phyloP scores from a whole-genome alignment of 805 yeast genomes.

The Suhomyces xylopsoci region DNA sequence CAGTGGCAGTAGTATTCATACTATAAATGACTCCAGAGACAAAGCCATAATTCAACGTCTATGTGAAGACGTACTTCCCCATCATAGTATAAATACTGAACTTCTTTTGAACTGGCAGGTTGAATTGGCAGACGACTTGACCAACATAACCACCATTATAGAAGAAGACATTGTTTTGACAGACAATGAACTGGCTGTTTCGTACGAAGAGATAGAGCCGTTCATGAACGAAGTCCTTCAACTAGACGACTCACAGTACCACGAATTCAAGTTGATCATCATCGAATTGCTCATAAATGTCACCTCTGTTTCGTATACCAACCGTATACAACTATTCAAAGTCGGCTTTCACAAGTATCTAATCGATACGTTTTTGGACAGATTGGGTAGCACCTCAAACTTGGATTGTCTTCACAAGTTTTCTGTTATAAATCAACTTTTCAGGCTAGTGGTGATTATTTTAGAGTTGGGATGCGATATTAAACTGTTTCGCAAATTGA shows the following conservation, averaged over 20 bases:
- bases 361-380: conserved; percentile 17
- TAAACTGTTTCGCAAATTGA: conserved; percentile 15
- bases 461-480: conserved; percentile 36
- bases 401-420: conserved; percentile 7
- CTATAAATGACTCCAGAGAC: not conserved
- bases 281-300: conserved; percentile 23
- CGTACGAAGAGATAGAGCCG: conserved; percentile 2
- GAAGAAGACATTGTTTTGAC: conserved; percentile 23
- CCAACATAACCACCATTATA: conserved; percentile 19
- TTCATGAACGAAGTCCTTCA: conserved; percentile 13
- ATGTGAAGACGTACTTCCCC: conserved; percentile 22
- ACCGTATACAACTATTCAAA: conserved; percentile 21
- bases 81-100: conserved; percentile 23
- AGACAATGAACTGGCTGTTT: not conserved
- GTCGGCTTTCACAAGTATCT: conserved; percentile 17
- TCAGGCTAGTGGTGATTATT: conserved; percentile 23
- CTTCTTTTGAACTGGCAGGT: conserved; percentile 36
- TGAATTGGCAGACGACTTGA: conserved; percentile 24
- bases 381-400: not conserved
- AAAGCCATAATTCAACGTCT: conserved; percentile 16
- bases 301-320: conserved; percentile 21
- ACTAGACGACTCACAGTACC: conserved; percentile 23
- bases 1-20: not conserved
- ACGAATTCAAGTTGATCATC: conserved; percentile 28
- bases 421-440: conserved; percentile 15